phyloP scores from a whole-genome alignment of 2,329 filamentous ascomycete species.

The Trichoderma atrobrunneum region DNA sequence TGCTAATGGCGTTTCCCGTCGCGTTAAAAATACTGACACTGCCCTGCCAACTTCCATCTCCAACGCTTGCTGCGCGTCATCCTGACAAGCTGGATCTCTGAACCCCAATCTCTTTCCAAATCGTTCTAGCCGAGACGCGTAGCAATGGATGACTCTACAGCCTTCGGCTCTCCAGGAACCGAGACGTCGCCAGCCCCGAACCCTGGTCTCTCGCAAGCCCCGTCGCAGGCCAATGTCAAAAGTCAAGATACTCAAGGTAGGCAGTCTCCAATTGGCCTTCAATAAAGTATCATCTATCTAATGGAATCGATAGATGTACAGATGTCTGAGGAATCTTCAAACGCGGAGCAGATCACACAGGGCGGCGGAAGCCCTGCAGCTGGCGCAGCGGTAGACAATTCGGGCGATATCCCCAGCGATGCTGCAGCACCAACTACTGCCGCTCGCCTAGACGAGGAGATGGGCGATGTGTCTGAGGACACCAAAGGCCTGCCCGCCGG shows the following conservation, averaged over 20 bases:
- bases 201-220: constrained; percentile 54
- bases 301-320: constrained; percentile 51
- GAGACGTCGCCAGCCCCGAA: constrained; percentile 57
- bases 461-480: constrained; percentile 64
- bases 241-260: constrained; percentile 48
- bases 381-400: constrained; percentile 55
- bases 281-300: neutral
- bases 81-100: neutral
- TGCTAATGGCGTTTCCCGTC: constrained; percentile 2
- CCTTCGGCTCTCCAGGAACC: constrained; percentile 56
- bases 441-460: constrained; percentile 72
- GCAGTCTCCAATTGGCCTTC: neutral
- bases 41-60: constrained; percentile 2
- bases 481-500: constrained; percentile 45
- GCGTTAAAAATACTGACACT: constrained; percentile 13
- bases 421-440: constrained; percentile 55
- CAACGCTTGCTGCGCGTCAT: constrained; percentile 12
- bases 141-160: constrained; percentile 57
- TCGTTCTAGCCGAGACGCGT: constrained; percentile 8
- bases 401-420: constrained; percentile 66
- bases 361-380: constrained; percentile 59
- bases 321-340: constrained; percentile 54
- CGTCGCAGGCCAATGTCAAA: constrained; percentile 45
- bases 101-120: neutral
- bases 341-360: constrained; percentile 54